Conservation (phyloP, 1,139 yeast genomes). For the Yamadazyma songkhlaensis region DNA sequence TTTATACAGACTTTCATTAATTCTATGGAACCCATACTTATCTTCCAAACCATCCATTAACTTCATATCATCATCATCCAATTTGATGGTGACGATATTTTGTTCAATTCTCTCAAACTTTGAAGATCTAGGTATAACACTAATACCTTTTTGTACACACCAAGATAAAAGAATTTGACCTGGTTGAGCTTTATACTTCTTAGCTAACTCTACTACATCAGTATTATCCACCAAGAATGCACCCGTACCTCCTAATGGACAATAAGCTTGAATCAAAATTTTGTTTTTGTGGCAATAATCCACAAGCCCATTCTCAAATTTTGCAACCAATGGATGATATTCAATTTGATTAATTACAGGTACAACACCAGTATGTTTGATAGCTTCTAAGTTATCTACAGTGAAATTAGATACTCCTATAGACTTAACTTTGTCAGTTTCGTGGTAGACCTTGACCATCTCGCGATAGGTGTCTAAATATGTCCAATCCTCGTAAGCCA, state of each 20-base stretch:
- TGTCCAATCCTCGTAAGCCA: constrained; percentile 40
- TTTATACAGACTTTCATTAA: constrained; percentile 5
- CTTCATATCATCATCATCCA: constrained; percentile 53
- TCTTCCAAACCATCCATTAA: constrained; percentile 41
- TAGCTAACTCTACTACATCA: constrained; percentile 49
- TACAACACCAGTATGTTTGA: constrained; percentile 45
- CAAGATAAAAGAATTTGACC: constrained; percentile 68
- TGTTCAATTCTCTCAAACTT: constrained; percentile 54
- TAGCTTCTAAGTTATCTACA: constrained; percentile 40
- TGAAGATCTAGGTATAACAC: constrained; percentile 71
- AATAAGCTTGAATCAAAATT: constrained; percentile 68
- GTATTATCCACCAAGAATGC: constrained; percentile 60
- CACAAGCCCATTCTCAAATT: constrained; percentile 46
- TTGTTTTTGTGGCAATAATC: constrained; percentile 51
- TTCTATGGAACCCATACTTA: constrained; percentile 34
- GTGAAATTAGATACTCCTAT: constrained; percentile 83
- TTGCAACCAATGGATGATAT: constrained; percentile 72
- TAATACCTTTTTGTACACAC: constrained; percentile 66
- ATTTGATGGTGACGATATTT: constrained; percentile 51
- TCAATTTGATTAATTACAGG: constrained; percentile 79
- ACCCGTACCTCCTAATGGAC: constrained; percentile 71
- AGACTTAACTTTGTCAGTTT: constrained; percentile 55
- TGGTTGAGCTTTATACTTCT: constrained; percentile 50
- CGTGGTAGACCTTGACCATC: constrained; percentile 53
- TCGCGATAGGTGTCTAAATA: constrained; percentile 61